phyloP scores from a whole-genome alignment of 805 yeast species.

The Wickerhamiella galacta region DNA sequence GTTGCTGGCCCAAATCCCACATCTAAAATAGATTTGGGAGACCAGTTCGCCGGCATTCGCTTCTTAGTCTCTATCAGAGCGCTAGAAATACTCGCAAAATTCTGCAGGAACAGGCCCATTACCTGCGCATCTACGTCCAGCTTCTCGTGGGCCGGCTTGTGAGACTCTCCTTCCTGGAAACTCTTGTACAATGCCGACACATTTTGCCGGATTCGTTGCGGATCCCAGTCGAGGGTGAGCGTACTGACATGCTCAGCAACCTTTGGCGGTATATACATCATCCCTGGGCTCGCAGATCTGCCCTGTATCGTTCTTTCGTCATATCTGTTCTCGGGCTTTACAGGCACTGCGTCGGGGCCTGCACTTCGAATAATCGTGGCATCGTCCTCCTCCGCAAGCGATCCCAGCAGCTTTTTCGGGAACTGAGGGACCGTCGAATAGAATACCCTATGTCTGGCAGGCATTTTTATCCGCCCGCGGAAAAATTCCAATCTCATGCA shows the following conservation, averaged over 20 bases:
- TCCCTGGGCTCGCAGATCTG: constrained; percentile 31
- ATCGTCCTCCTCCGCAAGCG: constrained; percentile 3
- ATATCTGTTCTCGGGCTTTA: constrained; percentile 25
- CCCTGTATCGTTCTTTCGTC: constrained; percentile 43
- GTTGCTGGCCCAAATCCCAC: constrained; percentile 86
- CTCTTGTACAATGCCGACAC: constrained; percentile 40
- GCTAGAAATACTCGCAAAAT: constrained; percentile 53
- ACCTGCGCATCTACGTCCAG: constrained; percentile 55
- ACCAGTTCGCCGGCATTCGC: constrained; percentile 32
- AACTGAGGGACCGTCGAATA: no score
- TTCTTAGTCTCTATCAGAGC: constrained; percentile 49
- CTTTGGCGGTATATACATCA: constrained; percentile 37
- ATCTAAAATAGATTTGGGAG: constrained; percentile 54
- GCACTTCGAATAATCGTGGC: constrained; percentile 4
- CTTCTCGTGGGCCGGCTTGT: constrained; percentile 26
- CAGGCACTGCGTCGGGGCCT: neutral
- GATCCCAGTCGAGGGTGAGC: constrained; percentile 44
- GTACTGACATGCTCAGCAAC: constrained; percentile 45
- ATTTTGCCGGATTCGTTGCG: constrained; percentile 44
- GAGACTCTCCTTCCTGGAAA: constrained; percentile 37
- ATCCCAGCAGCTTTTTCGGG: constrained; percentile 1
- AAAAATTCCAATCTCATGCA: no score
- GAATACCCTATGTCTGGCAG: no score
- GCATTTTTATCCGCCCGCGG: no score
- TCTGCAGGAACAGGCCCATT: constrained; percentile 64